Evolutionary conservation across 139 green algal genomes (phyloP).

Genomic region (Volvox africanus): DNA sequence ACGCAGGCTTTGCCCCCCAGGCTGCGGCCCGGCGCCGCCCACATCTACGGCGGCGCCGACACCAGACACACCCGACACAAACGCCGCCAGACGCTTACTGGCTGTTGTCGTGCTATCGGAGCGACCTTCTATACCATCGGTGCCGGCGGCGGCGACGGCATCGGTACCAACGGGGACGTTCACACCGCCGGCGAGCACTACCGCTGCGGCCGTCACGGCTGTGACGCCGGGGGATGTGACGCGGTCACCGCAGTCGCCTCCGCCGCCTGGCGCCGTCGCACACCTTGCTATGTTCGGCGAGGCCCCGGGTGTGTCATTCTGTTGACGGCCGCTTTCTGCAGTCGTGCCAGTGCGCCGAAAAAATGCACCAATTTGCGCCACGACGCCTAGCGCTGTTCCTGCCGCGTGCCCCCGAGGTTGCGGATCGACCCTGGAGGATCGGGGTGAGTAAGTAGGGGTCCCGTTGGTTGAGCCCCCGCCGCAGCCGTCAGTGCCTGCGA

Average conservation of each 20-base stretch:
- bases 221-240: background rate
- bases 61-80: background rate
- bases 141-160: background rate
- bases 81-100: slow-evolving; percentile 8
- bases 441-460: too few relatives aligned
- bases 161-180: background rate
- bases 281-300: background rate
- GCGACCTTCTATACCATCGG: background rate
- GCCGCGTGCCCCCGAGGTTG: background rate
- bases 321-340: background rate
- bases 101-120: background rate
- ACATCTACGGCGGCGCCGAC: background rate
- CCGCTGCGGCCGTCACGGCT: slow-evolving; percentile 1
- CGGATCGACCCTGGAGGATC: too few relatives aligned
- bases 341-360: background rate
- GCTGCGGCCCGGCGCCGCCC: background rate
- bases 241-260: background rate
- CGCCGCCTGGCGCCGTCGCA: background rate
- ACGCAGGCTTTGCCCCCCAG: background rate
- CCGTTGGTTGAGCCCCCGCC: background rate
- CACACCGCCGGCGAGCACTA: background rate
- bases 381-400: background rate
- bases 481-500: background rate
- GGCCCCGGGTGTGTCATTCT: background rate
- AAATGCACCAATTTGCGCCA: background rate